These are phyloP conservation scores for Moesziomyces globuligerus DNA, from an alignment of 1,284 basidiomycete species.

Conservation along the genomic window DNA sequence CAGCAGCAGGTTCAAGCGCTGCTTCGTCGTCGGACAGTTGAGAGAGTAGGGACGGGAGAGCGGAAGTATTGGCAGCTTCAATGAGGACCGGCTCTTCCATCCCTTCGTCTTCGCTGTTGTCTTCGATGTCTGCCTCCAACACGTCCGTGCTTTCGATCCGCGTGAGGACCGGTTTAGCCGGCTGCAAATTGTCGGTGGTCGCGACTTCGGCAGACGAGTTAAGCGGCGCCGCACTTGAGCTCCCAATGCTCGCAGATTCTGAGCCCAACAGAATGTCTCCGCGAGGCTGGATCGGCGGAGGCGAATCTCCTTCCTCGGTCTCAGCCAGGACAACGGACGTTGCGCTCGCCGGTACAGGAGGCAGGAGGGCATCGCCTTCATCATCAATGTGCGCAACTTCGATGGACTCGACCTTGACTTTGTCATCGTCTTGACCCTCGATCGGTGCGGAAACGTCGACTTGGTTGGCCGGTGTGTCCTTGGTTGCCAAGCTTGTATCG, in stretches of 20 bases:
- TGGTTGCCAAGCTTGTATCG: no score
- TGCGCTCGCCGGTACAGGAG: no score
- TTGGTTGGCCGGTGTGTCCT: no score
- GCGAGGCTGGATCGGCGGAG: no score
- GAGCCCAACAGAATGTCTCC: no score
- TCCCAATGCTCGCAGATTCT: no score
- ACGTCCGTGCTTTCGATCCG: constrained; percentile 36
- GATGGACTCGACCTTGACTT: no score
- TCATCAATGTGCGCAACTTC: not conserved
- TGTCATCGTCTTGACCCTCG: no score
- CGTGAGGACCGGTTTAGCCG: constrained; percentile 6
- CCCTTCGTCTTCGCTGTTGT: constrained; percentile 36
- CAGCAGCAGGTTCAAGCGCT: not conserved
- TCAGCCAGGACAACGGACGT: not conserved
- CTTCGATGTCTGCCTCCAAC: constrained; percentile 39
- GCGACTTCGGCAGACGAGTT: not conserved
- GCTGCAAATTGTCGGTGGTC: not conserved
- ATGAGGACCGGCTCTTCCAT: constrained; percentile 3
- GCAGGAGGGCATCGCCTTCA: not conserved
- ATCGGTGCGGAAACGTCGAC: no score
- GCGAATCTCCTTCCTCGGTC: no score
- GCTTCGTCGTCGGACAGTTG: no score
- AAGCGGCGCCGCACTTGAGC: not conserved
- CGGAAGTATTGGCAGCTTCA: not conserved
- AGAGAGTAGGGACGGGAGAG: not conserved